Percentiles rank a stretch among this genome's conserved stretches.
Conservation (phyloP, 139 green algal genomes). For the Chlamydomonas eustigma region DNA sequence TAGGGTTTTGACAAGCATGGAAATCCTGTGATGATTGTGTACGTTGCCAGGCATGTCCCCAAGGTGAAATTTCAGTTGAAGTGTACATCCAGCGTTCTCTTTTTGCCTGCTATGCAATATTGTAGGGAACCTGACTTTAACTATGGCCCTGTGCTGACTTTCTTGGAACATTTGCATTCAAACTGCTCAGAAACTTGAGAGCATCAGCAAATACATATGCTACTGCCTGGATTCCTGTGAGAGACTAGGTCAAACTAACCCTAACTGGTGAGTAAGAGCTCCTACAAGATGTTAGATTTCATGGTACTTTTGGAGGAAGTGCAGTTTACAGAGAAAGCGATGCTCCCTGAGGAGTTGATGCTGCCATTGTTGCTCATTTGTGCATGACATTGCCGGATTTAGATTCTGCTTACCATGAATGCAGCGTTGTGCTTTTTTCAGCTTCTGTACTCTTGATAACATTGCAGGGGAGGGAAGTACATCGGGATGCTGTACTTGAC, state of each 20-base stretch:
- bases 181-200: neutral
- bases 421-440: neutral
- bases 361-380: neutral
- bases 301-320: too few relatives aligned
- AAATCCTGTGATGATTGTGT: neutral
- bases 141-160: too few relatives aligned
- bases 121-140: too few relatives aligned
- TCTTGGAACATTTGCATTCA: too few relatives aligned
- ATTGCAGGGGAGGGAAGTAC: constrained; percentile 15
- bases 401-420: neutral
- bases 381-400: neutral
- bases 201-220: constrained; percentile 1
- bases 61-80: too few relatives aligned
- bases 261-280: neutral
- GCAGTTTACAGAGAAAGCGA: too few relatives aligned
- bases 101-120: too few relatives aligned
- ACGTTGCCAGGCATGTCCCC: neutral
- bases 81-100: too few relatives aligned
- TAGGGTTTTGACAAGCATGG: neutral
- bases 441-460: neutral
- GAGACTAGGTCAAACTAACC: neutral
- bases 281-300: too few relatives aligned
- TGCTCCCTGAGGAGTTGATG: too few relatives aligned
- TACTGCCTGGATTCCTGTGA: neutral
- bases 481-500: constrained; percentile 20